phyloP scores from a whole-genome alignment of 2,329 filamentous ascomycete species.

The Tolypocladium paradoxum region DNA sequence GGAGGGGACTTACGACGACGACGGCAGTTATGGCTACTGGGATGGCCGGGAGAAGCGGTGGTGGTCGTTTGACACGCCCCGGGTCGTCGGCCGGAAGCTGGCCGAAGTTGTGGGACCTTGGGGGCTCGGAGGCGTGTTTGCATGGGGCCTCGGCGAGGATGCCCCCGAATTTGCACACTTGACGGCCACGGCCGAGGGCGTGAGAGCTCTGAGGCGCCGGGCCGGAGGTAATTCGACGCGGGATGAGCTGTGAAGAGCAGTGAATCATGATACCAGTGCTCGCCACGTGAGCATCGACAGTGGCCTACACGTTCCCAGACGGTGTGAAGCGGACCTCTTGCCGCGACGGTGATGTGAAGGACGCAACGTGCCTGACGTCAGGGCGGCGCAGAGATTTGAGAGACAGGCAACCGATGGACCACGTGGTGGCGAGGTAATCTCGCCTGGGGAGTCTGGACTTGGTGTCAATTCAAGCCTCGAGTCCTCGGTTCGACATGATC shows the following conservation, averaged over 20 bases:
- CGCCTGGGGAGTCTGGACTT: not conserved
- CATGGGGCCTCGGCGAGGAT: slow-evolving; percentile 66
- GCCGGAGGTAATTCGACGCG: not conserved
- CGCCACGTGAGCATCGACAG: not conserved
- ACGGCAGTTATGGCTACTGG: slow-evolving; percentile 63
- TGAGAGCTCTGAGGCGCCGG: not conserved
- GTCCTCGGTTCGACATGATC: not conserved
- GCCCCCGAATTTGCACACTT: slow-evolving; percentile 32
- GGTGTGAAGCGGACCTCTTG: not conserved
- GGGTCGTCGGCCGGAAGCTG: slow-evolving; percentile 52
- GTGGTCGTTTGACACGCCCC: slow-evolving; percentile 64
- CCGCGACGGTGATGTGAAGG: not conserved
- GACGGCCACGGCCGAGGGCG: slow-evolving; percentile 17
- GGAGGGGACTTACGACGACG: slow-evolving; percentile 37
- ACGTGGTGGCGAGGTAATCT: not conserved
- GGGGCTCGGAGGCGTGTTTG: slow-evolving; percentile 59
- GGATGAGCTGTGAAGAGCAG: not conserved
- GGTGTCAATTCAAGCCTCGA: not conserved
- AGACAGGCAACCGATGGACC: not conserved
- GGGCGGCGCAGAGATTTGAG: not conserved
- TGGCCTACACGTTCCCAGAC: no score
- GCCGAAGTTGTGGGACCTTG: slow-evolving; percentile 43
- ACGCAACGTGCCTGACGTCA: not conserved
- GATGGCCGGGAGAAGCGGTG: slow-evolving; percentile 48
- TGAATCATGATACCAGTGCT: not conserved